These are phyloP conservation scores for Helicostylum pulchrum DNA, from an alignment of 192 early-diverging fungal genomes.

Conservation along the genomic window DNA sequence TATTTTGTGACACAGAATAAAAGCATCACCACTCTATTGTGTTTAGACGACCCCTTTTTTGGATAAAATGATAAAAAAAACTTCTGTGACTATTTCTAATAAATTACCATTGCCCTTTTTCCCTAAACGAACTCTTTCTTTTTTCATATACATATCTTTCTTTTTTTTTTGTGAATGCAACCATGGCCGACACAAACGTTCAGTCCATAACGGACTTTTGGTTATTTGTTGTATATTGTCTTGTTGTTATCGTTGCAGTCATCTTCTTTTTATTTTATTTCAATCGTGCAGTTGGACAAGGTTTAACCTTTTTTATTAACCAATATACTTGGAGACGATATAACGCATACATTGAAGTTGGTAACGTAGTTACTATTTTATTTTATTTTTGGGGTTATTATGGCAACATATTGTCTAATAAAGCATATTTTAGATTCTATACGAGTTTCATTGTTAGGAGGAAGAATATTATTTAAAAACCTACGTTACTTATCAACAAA, in stretches of 20 bases:
- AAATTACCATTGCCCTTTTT: no score
- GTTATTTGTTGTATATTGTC: conserved; percentile 65
- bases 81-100: no score
- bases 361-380: conserved; percentile 35
- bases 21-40: no score
- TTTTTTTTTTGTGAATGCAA: no score
- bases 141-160: no score
- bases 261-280: conserved; percentile 76
- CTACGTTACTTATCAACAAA: conserved; percentile 68
- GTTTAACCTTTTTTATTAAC: conserved; percentile 59
- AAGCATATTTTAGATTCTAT: conserved; percentile 53
- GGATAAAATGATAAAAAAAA: no score
- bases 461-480: conserved; percentile 75
- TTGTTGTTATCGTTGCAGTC: conserved; percentile 60
- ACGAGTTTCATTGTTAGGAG: conserved; percentile 64
- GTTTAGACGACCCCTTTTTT: no score
- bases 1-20: no score
- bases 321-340: conserved; percentile 67
- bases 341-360: conserved; percentile 67
- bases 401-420: neutral
- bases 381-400: neutral
- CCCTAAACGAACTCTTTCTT: no score
- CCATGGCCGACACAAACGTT: conserved; percentile 1
- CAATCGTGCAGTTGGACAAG: conserved; percentile 57
- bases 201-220: conserved; percentile 43